Evolutionary conservation across 306 rosid species (phyloP).

Genomic region (Prosopis cineraria): DNA sequence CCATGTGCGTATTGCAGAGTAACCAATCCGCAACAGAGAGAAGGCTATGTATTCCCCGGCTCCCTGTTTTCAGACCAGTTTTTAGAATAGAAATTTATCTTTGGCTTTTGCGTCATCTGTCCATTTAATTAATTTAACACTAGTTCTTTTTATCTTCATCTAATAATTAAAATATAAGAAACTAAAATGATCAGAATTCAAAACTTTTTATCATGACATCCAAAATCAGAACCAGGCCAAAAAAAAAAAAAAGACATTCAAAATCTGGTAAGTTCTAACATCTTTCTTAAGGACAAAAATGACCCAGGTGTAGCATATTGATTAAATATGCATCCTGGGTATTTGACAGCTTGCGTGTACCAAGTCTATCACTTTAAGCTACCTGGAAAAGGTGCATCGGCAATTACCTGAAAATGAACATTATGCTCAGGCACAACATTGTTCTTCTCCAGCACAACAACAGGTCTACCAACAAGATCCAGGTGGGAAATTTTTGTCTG

Average conservation of each 20-base stretch:
- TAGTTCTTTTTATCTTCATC: not conserved
- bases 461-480: slow-evolving; percentile 96
- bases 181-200: not conserved
- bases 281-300: not conserved
- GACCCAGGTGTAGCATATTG: slow-evolving; percentile 5
- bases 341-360: slow-evolving; percentile 9
- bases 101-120: not conserved
- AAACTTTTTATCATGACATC: slow-evolving; percentile 2
- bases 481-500: slow-evolving; percentile 96
- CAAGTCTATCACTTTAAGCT: slow-evolving; percentile 5
- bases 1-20: too few species aligned
- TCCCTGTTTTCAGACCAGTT: too few species aligned
- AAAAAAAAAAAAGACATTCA: not conserved
- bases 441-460: slow-evolving; percentile 80
- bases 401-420: slow-evolving; percentile 85
- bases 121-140: slow-evolving; percentile 32
- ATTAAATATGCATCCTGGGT: slow-evolving; percentile 6
- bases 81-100: not conserved
- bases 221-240: not conserved
- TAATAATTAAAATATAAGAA: not conserved
- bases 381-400: slow-evolving; percentile 15
- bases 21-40: too few species aligned
- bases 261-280: not conserved
- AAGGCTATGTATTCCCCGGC: too few species aligned
- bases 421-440: slow-evolving; percentile 95